These are phyloP conservation scores for Phaeodactylum tricornutum DNA, from an alignment of 108 stramenopile genomes.

Conservation along the genomic window DNA sequence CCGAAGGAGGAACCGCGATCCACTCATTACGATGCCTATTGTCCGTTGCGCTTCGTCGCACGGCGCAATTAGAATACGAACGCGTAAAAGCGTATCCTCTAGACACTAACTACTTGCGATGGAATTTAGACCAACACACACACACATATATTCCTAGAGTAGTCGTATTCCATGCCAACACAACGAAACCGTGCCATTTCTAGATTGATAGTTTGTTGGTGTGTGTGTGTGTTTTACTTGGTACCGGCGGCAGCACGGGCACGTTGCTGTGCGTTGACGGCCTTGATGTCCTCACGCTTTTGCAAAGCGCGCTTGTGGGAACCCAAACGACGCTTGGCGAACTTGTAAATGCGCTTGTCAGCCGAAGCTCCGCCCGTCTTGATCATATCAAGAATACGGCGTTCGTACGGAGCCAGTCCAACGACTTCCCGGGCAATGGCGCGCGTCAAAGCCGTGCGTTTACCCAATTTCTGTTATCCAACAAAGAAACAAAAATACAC, in stretches of 20 bases:
- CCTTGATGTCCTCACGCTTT: conserved; percentile 99
- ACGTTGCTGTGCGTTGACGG: conserved; percentile 77
- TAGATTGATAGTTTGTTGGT: too few species aligned
- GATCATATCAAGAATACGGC: conserved; percentile 99
- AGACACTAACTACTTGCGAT: too few species aligned
- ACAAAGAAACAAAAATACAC: not conserved
- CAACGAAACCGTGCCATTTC: too few species aligned
- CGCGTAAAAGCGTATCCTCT: too few species aligned
- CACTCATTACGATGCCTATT: conserved; percentile 56
- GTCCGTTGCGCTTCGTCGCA: conserved; percentile 51
- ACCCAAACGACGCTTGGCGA: conserved; percentile 97
- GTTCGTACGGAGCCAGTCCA: conserved; percentile 97
- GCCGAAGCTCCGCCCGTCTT: conserved; percentile 94
- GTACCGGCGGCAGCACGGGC: conserved; percentile 78
- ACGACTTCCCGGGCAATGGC: conserved; percentile 96
- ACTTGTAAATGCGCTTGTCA: conserved; percentile 99
- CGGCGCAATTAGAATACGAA: too few species aligned
- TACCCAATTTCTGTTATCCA: conserved; percentile 38
- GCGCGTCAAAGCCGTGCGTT: conserved; percentile 76
- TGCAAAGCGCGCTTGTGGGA: conserved; percentile 96
- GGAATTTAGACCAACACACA: too few species aligned
- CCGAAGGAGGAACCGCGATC: conserved; percentile 16
- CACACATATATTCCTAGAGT: too few species aligned
- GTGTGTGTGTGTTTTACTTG: too few species aligned
- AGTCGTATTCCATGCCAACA: too few species aligned